phyloP scores from a whole-genome alignment of 345 rosid genomes.

The Geranium brycei region DNA sequence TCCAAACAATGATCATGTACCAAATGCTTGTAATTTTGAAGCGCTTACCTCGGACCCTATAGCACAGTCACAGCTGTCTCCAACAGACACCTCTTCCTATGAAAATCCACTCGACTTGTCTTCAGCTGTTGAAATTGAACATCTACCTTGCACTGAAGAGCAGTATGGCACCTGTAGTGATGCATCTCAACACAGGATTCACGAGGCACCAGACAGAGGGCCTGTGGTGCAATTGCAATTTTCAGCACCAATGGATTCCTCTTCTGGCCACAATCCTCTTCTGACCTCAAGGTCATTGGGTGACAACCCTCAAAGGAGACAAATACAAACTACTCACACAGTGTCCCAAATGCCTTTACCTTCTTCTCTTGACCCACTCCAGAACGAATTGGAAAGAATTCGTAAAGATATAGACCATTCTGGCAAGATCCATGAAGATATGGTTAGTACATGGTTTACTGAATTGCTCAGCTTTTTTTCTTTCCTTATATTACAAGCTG shows the following conservation, averaged over 20 bases:
- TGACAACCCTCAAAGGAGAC: background rate
- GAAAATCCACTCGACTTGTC: conserved; percentile 8
- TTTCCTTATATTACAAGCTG: background rate
- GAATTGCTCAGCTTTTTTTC: background rate
- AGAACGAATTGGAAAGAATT: conserved; percentile 46
- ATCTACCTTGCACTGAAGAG: conserved; percentile 9
- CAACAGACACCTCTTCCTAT: conserved; percentile 5
- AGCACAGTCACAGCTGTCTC: conserved; percentile 10
- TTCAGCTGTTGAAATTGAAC: conserved; percentile 13
- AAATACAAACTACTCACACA: conserved; percentile 15
- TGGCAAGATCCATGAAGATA: conserved; percentile 21
- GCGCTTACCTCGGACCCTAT: conserved; percentile 3
- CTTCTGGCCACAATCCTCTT: background rate
- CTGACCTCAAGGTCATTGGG: background rate
- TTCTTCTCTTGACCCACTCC: conserved; percentile 33
- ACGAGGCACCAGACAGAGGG: background rate
- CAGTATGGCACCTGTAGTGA: background rate
- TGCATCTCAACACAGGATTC: background rate
- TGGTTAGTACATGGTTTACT: conserved; percentile 21
- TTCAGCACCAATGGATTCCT: background rate
- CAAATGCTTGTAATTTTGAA: conserved; percentile 1
- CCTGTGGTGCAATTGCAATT: background rate
- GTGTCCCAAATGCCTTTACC: conserved; percentile 16
- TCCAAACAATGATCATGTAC: background rate
- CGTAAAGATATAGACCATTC: conserved; percentile 21